Conservation (phyloP, 148 eudicot species). For the Chenopodium formosanum region DNA sequence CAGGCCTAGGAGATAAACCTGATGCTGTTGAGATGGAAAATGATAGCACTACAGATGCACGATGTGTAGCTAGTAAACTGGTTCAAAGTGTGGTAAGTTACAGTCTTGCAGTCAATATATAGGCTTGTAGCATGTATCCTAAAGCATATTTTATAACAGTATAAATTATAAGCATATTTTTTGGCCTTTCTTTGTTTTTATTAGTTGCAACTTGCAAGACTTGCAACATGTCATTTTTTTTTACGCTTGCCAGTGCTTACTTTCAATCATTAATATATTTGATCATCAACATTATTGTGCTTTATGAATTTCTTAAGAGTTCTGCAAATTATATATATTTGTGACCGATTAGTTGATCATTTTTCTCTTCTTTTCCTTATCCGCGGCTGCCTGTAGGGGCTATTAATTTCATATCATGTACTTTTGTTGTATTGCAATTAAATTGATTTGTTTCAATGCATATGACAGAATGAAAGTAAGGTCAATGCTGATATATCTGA, state of each 20-base stretch:
- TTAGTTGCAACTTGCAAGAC: too few relatives aligned
- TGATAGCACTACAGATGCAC: not conserved
- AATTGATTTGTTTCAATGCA: not conserved
- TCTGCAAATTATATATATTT: too few relatives aligned
- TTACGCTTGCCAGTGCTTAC: too few relatives aligned
- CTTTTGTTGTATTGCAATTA: not conserved
- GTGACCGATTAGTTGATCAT: not conserved
- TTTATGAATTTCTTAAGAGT: not conserved
- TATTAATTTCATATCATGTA: not conserved
- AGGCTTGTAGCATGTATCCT: not conserved
- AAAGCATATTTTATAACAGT: not conserved
- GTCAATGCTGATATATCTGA: constrained; percentile 3
- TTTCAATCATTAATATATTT: too few relatives aligned
- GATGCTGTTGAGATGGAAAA: constrained; percentile 11
- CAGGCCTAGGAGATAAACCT: not conserved
- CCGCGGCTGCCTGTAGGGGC: not conserved
- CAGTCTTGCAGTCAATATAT: not conserved
- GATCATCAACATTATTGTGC: too few relatives aligned
- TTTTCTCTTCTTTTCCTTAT: not conserved
- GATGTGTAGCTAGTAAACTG: constrained; percentile 7
- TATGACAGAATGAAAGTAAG: constrained; percentile 12
- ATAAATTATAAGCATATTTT: not conserved
- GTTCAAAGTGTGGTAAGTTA: constrained; percentile 10
- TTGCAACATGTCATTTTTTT: too few relatives aligned
- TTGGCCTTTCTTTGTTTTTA: too few relatives aligned